A percentile compares a stretch with the other conserved stretches of the same genome.
phyloP scores from a whole-genome alignment of 73 alveolate genomes.

The Paramecium bursaria region DNA sequence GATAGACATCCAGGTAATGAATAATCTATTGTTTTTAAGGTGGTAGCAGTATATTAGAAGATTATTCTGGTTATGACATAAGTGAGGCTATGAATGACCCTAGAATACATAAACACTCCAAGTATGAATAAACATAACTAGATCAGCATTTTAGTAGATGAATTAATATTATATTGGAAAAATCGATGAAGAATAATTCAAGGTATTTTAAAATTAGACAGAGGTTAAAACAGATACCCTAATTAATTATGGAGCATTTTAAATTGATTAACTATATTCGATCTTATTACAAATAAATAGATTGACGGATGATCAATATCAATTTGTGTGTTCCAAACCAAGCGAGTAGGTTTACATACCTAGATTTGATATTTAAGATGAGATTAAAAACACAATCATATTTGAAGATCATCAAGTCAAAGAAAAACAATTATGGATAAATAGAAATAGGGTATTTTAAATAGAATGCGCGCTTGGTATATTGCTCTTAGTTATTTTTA shows the following conservation, averaged over 20 bases:
- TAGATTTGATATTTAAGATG: background rate
- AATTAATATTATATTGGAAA: background rate
- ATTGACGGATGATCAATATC: background rate
- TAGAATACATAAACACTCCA: background rate
- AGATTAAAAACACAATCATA: background rate
- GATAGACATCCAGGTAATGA: slow-evolving; percentile 19
- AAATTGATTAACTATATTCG: background rate
- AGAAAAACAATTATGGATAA: background rate
- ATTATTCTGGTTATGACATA: slow-evolving; percentile 1
- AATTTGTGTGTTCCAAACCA: background rate
- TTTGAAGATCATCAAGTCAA: background rate
- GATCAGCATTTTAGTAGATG: background rate
- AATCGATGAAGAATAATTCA: background rate
- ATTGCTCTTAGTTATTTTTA: background rate
- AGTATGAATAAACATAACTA: background rate
- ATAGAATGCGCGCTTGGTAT: background rate
- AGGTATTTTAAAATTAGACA: background rate
- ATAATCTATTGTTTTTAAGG: background rate
- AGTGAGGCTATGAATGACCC: background rate
- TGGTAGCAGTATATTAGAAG: background rate
- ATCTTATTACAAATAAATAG: background rate
- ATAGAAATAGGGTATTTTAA: background rate
- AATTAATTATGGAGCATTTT: background rate
- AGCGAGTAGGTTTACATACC: background rate
- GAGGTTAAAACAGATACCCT: background rate